Evolutionary conservation across 768 basidiomycete species (phyloP).

Genomic region (Rhizopogon vinicolor): DNA sequence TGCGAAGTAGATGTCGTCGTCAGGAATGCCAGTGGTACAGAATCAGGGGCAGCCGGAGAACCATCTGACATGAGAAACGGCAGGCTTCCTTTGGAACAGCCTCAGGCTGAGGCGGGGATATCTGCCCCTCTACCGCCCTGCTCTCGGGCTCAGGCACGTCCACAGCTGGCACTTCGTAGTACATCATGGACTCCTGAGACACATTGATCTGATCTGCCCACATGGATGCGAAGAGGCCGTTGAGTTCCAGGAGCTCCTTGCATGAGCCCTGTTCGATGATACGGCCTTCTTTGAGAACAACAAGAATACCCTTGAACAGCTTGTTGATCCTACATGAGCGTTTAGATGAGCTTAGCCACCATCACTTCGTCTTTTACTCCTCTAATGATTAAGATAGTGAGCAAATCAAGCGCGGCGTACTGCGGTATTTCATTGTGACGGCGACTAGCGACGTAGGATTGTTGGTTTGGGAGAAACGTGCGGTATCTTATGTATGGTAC

Average conservation of each 20-base stretch:
- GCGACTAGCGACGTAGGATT: no score
- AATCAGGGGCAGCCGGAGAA: constrained; percentile 6
- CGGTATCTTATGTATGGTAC: no score
- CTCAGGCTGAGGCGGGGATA: no score
- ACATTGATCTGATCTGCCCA: constrained; percentile 82
- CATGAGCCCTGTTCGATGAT: constrained; percentile 81
- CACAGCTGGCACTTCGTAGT: not conserved
- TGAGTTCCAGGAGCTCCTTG: constrained; percentile 65
- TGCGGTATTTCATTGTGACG: no score
- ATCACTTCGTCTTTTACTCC: no score
- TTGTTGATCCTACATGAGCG: no score
- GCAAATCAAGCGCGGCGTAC: no score
- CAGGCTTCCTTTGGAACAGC: constrained; percentile 4
- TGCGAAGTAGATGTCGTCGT: constrained; percentile 20
- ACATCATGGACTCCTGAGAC: no score
- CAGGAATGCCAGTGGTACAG: constrained; percentile 37
- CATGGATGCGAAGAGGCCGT: constrained; percentile 78
- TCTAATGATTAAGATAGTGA: no score
- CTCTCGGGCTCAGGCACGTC: not conserved
- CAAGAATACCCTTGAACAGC: constrained; percentile 25
- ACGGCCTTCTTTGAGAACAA: constrained; percentile 87
- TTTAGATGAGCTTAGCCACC: no score
- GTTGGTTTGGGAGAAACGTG: no score
- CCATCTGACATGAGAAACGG: constrained; percentile 33
- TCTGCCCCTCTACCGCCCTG: not conserved